Evolutionary conservation across 1,139 yeast genomes (phyloP).

Genomic region (Pichia sp.): DNA sequence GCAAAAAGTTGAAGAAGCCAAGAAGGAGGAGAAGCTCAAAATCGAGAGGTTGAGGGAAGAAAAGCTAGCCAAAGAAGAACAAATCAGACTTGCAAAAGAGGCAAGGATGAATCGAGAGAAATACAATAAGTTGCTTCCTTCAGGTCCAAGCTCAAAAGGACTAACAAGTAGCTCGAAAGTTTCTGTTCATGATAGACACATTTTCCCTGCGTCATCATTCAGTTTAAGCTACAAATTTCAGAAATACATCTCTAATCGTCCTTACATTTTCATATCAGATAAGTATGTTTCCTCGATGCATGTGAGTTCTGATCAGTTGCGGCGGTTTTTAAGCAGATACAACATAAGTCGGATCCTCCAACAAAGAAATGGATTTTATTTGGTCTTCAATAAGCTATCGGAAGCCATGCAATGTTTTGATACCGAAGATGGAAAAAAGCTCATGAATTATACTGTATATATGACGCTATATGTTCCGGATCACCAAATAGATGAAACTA

Average conservation of each 20-base stretch:
- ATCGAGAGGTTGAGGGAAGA: conserved; percentile 8
- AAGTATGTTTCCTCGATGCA: conserved; percentile 49
- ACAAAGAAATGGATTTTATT: conserved; percentile 63
- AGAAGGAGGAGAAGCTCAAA: conserved; percentile 17
- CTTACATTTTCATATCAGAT: conserved; percentile 54
- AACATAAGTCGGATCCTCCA: conserved; percentile 63
- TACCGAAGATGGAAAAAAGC: conserved; percentile 58
- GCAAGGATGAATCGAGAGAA: conserved; percentile 4
- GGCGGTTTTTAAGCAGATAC: conserved; percentile 48
- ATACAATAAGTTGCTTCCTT: conserved; percentile 1
- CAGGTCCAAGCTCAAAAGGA: background rate
- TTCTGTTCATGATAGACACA: conserved; percentile 31
- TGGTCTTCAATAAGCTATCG: conserved; percentile 58
- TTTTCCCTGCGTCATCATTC: conserved; percentile 31
- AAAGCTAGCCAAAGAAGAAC: conserved; percentile 8
- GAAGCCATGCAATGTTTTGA: conserved; percentile 67
- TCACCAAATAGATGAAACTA: conserved; percentile 23
- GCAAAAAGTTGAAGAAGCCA: conserved; percentile 18
- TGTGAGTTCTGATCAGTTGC: conserved; percentile 51
- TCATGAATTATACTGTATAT: conserved; percentile 46
- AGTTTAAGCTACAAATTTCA: conserved; percentile 44
- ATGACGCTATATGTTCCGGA: conserved; percentile 48
- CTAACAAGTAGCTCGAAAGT: background rate
- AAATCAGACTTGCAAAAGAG: background rate
- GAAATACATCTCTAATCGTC: conserved; percentile 47